A percentile compares a stretch with the other conserved stretches of the same genome.
These are phyloP conservation scores for Yarrowia divulgata DNA, from an alignment of 805 yeast species.

Conservation along the genomic window DNA sequence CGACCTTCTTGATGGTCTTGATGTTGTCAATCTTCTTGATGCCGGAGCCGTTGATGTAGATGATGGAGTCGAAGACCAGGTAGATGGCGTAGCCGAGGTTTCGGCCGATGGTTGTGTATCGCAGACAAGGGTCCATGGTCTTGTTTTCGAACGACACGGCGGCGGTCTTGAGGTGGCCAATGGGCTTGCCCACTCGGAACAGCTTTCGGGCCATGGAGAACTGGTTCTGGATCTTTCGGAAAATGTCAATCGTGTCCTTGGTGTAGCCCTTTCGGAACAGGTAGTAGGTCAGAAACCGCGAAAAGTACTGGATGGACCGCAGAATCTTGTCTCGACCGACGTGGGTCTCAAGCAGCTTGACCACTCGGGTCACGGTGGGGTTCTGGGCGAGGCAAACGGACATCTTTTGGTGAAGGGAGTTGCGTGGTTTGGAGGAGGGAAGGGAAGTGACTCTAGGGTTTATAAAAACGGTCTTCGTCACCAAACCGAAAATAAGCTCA, in stretches of 20 bases:
- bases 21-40: slow-evolving; percentile 50
- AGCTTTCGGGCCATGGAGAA: slow-evolving; percentile 80
- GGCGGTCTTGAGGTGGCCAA: slow-evolving; percentile 71
- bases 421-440: neutral
- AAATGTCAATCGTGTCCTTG: slow-evolving; percentile 56
- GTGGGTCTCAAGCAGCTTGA: slow-evolving; percentile 69
- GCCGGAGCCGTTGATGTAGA: slow-evolving; percentile 48
- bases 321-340: slow-evolving; percentile 83
- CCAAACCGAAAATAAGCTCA: slow-evolving; percentile 20
- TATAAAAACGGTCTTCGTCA: slow-evolving; percentile 4
- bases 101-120: slow-evolving; percentile 53
- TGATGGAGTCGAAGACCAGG: slow-evolving; percentile 50
- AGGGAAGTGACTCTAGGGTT: slow-evolving; percentile 7
- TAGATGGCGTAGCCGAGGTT: slow-evolving; percentile 51
- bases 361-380: slow-evolving; percentile 68
- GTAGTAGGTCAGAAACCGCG: slow-evolving; percentile 73
- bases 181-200: slow-evolving; percentile 81
- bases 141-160: slow-evolving; percentile 72
- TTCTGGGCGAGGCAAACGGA: slow-evolving; percentile 59
- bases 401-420: neutral
- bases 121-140: slow-evolving; percentile 65
- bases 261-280: slow-evolving; percentile 64
- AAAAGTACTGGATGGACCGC: slow-evolving; percentile 79
- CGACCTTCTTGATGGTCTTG: slow-evolving; percentile 55
- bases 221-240: slow-evolving; percentile 65